Evolutionary conservation across 495 filamentous ascomycete species (phyloP), one percentile per base, ranked within the genome.

Genomic region (Neurospora sublineolata): DNA sequence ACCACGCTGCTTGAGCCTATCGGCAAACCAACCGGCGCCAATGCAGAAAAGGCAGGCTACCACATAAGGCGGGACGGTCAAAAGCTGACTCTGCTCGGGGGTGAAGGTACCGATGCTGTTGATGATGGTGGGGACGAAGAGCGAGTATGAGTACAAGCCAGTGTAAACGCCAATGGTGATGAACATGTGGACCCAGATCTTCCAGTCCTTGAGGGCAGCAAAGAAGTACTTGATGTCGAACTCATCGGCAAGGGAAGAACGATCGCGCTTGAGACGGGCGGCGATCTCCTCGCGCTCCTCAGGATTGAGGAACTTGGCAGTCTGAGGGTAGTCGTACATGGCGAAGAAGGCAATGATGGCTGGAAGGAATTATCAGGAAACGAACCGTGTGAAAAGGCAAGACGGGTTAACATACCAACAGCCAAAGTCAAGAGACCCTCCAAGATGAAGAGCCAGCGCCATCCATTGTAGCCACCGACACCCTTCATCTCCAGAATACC

Each of bases 271-370:
- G 69, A 97, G 82, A 2, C 93, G 84, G 4, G 85, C 83, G 39
- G 88, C 74, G 1, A 94, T 90, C 14, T 92, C 87, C n/a, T 82
- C 80, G 33, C 89, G 86, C 74, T 97, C 93, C 10, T 81, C 80
- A 1, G 84, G 81, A 4, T 84, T 86, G 41, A 97, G 83, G 77
- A 95, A 97, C n/a, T 75, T 87, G 41, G 92, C 93, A 39, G 88
- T 83, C 70, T 90, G 88, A 0, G 93, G 93, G 76, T 94, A 96
- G 75, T 96, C 91, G 72, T 89, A 85, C 36, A 96, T 91, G 78
- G 89, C 83, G 86, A 86, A 91, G 80, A 89, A 93, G 10, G 88
- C 90, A 4, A 84, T 79, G 5, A 91, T 30, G 4, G 90, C 93
- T 79, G 20, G 1, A 52, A 58, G 30, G 14, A 64, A 33, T 6